phyloP scores from a whole-genome alignment of 371 early-diverging fungal species.

The Mucor saturninus region DNA sequence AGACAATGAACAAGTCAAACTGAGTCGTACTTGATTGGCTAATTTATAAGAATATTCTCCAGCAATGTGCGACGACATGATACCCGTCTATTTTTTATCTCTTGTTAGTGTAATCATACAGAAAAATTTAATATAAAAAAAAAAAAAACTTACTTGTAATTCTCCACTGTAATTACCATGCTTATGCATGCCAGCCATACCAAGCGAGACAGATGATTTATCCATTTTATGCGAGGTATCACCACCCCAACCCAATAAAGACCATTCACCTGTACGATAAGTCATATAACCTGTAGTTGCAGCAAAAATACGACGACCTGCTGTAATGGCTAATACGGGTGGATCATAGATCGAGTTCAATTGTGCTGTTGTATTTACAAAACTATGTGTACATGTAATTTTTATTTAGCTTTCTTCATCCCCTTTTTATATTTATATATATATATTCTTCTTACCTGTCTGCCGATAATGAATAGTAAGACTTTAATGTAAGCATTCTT shows the following conservation, averaged over 20 bases:
- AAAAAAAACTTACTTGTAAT: slow-evolving; percentile 51
- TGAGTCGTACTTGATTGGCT: slow-evolving; percentile 35
- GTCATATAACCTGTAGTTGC: slow-evolving; percentile 78
- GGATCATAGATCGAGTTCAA: slow-evolving; percentile 61
- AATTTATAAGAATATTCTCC: slow-evolving; percentile 51
- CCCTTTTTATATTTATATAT: neutral
- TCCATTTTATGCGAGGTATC: slow-evolving; percentile 53
- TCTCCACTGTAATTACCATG: slow-evolving; percentile 59
- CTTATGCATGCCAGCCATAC: slow-evolving; percentile 58
- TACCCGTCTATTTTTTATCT: slow-evolving; percentile 44
- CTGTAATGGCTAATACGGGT: slow-evolving; percentile 67
- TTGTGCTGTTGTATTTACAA: slow-evolving; percentile 64
- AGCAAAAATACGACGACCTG: slow-evolving; percentile 66
- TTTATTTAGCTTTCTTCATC: neutral
- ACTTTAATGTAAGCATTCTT: slow-evolving; percentile 64
- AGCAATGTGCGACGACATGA: slow-evolving; percentile 54
- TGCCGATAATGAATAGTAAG: slow-evolving; percentile 68
- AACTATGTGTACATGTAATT: slow-evolving; percentile 42
- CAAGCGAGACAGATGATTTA: slow-evolving; percentile 66
- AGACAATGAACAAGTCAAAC: slow-evolving; percentile 49
- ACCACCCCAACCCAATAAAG: slow-evolving; percentile 69
- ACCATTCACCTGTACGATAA: slow-evolving; percentile 78
- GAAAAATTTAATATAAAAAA: neutral
- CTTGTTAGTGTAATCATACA: neutral
- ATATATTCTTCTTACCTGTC: slow-evolving; percentile 53